phyloP scores from a whole-genome alignment of 257 asterid species.

The Mentha longifolia region DNA sequence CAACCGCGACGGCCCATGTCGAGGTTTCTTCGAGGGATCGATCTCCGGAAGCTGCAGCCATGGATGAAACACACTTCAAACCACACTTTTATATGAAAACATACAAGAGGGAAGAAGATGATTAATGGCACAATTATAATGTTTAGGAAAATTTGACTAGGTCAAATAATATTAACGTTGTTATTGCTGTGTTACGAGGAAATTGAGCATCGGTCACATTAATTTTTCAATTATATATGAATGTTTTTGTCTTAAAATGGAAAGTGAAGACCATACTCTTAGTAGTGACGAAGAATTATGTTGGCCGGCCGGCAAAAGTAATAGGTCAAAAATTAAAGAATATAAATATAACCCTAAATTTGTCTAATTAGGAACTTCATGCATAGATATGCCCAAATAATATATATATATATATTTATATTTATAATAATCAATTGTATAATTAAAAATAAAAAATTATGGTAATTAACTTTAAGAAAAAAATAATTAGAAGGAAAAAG shows the following conservation, averaged over 20 bases:
- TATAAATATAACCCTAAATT: background rate
- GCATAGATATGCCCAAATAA: background rate
- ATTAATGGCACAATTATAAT: conserved; percentile 2
- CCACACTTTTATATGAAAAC: background rate
- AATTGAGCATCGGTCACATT: conserved; percentile 21
- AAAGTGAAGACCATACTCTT: background rate
- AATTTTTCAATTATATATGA: no score
- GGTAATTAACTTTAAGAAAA: background rate
- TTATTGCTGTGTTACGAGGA: conserved; percentile 30
- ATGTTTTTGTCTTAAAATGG: conserved; percentile 20
- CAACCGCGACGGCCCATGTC: conserved; percentile 86
- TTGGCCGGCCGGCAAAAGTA: conserved; percentile 33
- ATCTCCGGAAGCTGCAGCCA: conserved; percentile 47
- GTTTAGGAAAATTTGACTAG: conserved; percentile 13
- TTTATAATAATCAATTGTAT: no score
- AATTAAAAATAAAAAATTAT: background rate
- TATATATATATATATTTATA: background rate
- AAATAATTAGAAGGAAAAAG: background rate
- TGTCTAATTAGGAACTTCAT: conserved; percentile 1
- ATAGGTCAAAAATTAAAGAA: conserved; percentile 11
- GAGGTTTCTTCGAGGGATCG: conserved; percentile 74
- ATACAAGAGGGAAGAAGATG: no score
- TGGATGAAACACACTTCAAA: conserved; percentile 17
- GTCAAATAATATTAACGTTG: conserved; percentile 14
- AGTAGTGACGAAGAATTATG: background rate